A percentile compares a stretch with the other conserved stretches of the same genome.
phyloP scores from a whole-genome alignment of 1,284 basidiomycete genomes.

The Thelephora terrestris region DNA sequence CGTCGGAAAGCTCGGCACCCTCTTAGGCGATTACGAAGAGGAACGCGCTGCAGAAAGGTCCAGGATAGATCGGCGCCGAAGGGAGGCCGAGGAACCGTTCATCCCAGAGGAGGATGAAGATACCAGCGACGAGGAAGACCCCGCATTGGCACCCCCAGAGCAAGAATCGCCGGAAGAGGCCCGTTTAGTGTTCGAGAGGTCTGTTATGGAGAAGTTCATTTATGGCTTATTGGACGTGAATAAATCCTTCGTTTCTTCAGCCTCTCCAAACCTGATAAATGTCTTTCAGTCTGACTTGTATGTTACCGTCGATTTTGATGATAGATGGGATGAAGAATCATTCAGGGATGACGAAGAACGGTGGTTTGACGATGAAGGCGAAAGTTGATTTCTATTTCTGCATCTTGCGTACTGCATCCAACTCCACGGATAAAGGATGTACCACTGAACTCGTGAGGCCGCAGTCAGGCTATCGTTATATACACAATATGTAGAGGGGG shows the following conservation, averaged over 20 bases:
- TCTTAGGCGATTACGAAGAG: conserved; percentile 64
- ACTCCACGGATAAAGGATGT: too few species aligned
- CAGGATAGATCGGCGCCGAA: conserved; percentile 35
- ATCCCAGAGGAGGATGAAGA: conserved; percentile 57
- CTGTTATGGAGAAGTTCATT: conserved; percentile 59
- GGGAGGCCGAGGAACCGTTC: conserved; percentile 34
- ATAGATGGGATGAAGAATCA: conserved; percentile 50
- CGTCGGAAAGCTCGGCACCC: conserved; percentile 55
- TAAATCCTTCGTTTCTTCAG: conserved; percentile 5
- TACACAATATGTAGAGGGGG: neutral
- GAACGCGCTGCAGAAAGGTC: conserved; percentile 58
- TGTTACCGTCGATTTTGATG: conserved; percentile 66
- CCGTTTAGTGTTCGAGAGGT: conserved; percentile 42
- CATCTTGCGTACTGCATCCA: too few species aligned
- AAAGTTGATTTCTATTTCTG: conserved; percentile 12
- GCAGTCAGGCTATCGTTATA: neutral
- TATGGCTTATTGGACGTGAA: conserved; percentile 66
- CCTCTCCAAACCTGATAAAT: conserved; percentile 4
- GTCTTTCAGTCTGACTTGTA: conserved; percentile 52
- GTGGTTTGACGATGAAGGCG: conserved; percentile 70
- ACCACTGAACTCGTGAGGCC: neutral
- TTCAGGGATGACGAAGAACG: conserved; percentile 57
- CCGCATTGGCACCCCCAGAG: conserved; percentile 14
- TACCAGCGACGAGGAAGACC: conserved; percentile 41
- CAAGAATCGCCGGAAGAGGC: conserved; percentile 38